Evolutionary conservation across 1,284 basidiomycete species (phyloP).

Genomic region (Sanghuangporus weigelae): DNA sequence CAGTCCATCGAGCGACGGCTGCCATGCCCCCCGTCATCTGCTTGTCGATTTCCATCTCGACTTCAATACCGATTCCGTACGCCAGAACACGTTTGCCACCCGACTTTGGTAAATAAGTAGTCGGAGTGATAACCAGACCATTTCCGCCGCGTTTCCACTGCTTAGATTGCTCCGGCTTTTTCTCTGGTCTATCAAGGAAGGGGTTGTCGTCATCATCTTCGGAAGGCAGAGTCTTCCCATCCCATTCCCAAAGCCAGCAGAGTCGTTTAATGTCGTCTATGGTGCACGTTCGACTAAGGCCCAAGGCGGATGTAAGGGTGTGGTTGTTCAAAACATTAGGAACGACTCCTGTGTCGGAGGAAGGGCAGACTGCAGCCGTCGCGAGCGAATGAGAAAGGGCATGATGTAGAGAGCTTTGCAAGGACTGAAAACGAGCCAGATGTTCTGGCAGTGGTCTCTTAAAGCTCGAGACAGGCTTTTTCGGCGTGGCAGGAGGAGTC

Average conservation of each 20-base stretch:
- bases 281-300: slow-evolving; percentile 56
- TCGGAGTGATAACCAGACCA: slow-evolving; percentile 67
- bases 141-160: slow-evolving; percentile 75
- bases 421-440: slow-evolving; percentile 52
- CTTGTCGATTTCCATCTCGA: slow-evolving; percentile 77
- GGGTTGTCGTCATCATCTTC: slow-evolving; percentile 66
- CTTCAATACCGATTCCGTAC: slow-evolving; percentile 80
- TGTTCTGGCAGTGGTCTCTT: slow-evolving; percentile 46
- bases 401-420: slow-evolving; percentile 67
- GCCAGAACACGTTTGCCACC: slow-evolving; percentile 65
- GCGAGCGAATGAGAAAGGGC: slow-evolving; percentile 79
- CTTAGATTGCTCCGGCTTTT: slow-evolving; percentile 31
- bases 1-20: slow-evolving; percentile 79
- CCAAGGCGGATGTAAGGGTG: slow-evolving; percentile 62
- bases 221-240: slow-evolving; percentile 40
- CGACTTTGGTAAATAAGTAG: slow-evolving; percentile 61
- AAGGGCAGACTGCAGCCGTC: slow-evolving; percentile 71
- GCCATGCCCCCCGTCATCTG: slow-evolving; percentile 75
- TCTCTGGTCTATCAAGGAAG: slow-evolving; percentile 45
- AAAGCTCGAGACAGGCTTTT: slow-evolving; percentile 18
- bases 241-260: slow-evolving; percentile 89
- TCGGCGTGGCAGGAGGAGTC: slow-evolving; percentile 40
- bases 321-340: slow-evolving; percentile 75
- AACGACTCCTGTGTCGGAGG: slow-evolving; percentile 65
- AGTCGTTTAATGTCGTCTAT: slow-evolving; percentile 63